phyloP scores from a whole-genome alignment of 208 protist genomes.

The Acanthamoeba healyi region DNA sequence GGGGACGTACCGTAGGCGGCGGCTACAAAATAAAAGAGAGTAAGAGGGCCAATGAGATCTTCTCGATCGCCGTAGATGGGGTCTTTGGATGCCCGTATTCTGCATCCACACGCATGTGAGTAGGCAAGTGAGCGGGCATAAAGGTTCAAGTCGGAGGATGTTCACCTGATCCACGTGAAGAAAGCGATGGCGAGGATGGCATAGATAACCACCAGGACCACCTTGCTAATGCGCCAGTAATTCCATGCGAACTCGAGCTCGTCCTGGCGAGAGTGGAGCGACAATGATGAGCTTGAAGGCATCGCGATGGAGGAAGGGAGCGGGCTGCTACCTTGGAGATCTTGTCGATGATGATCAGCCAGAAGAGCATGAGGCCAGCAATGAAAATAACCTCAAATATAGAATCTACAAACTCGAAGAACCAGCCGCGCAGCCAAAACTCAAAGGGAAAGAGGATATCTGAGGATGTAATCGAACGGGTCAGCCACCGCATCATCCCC shows the following conservation, averaged over 20 bases:
- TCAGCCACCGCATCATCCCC: too few species aligned
- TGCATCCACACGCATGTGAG: neutral
- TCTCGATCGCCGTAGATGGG: conserved; percentile 58
- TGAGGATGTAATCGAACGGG: too few species aligned
- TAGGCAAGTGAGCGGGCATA: neutral
- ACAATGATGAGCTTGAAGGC: too few species aligned
- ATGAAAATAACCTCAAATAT: conserved; percentile 39
- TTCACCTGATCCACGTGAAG: conserved; percentile 44
- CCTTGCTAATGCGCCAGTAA: neutral
- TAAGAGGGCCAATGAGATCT: neutral
- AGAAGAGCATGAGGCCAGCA: conserved; percentile 51
- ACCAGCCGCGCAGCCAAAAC: conserved; percentile 53
- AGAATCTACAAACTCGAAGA: conserved; percentile 49
- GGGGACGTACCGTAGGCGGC: conserved; percentile 7
- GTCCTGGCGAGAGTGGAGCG: too few species aligned
- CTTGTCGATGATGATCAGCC: conserved; percentile 59
- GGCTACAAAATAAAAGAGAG: conserved; percentile 56
- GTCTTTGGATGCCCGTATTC: conserved; percentile 13
- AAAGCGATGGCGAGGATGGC: conserved; percentile 27
- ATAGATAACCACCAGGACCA: neutral
- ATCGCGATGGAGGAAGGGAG: too few species aligned
- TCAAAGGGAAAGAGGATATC: conserved; percentile 62
- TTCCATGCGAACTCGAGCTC: neutral
- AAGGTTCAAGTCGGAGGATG: too few species aligned
- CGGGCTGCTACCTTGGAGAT: neutral